Conservation (phyloP, 306 rosid species). For the Acacia acuminata region DNA sequence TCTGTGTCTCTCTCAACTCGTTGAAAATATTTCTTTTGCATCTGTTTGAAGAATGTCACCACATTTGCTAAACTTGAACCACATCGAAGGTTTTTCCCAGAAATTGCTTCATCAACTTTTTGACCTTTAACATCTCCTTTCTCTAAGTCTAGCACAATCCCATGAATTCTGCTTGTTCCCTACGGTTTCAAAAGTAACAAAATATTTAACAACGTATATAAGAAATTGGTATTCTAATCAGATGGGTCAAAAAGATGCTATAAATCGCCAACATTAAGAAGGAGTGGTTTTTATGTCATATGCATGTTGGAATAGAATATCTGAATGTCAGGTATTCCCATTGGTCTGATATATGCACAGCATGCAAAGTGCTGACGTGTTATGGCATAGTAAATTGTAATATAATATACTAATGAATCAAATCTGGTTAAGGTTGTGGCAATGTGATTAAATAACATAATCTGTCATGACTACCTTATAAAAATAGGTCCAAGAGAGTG, state of each 20-base stretch:
- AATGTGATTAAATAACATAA: background rate
- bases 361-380: slow-evolving; percentile 6
- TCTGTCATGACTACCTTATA: background rate
- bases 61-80: slow-evolving; percentile 18
- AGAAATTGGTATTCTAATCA: background rate
- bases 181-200: slow-evolving; percentile 14
- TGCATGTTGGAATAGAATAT: background rate
- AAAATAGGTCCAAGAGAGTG: background rate
- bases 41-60: background rate
- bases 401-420: background rate
- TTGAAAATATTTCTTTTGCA: slow-evolving; percentile 17
- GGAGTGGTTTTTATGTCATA: background rate
- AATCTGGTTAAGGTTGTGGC: background rate
- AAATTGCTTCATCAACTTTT: slow-evolving; percentile 17
- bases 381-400: background rate
- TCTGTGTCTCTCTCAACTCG: slow-evolving; percentile 32
- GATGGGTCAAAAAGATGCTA: background rate
- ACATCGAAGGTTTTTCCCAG: slow-evolving; percentile 25
- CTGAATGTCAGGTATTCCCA: background rate
- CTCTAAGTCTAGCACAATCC: slow-evolving; percentile 54
- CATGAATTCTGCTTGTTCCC: slow-evolving; percentile 48
- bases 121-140: background rate
- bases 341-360: background rate
- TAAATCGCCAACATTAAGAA: background rate
- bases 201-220: background rate